Conservation (phyloP, 169 alveolate genomes). For the Eimeria acervulina region DNA sequence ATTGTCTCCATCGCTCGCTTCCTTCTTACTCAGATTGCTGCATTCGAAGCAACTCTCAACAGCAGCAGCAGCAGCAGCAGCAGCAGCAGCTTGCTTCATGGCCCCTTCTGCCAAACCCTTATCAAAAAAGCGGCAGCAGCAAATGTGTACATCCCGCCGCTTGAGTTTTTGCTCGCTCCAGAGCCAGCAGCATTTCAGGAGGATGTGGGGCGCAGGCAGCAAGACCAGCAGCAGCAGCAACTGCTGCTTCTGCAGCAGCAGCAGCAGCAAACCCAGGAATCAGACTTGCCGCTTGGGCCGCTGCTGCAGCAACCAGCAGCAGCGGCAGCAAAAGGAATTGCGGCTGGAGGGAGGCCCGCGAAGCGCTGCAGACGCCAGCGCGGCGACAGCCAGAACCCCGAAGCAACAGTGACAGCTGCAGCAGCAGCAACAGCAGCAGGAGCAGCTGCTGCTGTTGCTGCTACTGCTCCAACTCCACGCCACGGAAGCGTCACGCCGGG, state of each 20-base stretch:
- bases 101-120: constrained; percentile 54
- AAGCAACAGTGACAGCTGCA: constrained; percentile 19
- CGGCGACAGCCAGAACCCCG: neutral
- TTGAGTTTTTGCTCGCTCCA: constrained; percentile 4
- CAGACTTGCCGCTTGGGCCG: neutral
- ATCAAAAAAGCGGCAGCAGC: constrained; percentile 6
- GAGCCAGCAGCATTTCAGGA: neutral
- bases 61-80: neutral
- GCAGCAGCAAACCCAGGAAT: neutral
- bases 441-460: neutral
- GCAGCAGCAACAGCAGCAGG: constrained; percentile 29
- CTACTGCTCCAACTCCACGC: neutral
- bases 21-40: constrained; percentile 72
- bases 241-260: constrained; percentile 24
- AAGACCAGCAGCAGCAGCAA: too few species aligned
- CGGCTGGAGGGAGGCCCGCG: neutral
- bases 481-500: constrained; percentile 34
- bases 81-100: neutral
- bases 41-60: constrained; percentile 52
- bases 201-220: neutral
- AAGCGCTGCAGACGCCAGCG: constrained; percentile 63
- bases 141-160: neutral
- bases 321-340: neutral
- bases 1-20: constrained; percentile 38
- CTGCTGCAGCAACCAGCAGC: too few species aligned